Percentiles rank a stretch among this genome's conserved stretches.
Evolutionary conservation across 1,284 basidiomycete species (phyloP).

Genomic region (Ceratobasidium sp.): DNA sequence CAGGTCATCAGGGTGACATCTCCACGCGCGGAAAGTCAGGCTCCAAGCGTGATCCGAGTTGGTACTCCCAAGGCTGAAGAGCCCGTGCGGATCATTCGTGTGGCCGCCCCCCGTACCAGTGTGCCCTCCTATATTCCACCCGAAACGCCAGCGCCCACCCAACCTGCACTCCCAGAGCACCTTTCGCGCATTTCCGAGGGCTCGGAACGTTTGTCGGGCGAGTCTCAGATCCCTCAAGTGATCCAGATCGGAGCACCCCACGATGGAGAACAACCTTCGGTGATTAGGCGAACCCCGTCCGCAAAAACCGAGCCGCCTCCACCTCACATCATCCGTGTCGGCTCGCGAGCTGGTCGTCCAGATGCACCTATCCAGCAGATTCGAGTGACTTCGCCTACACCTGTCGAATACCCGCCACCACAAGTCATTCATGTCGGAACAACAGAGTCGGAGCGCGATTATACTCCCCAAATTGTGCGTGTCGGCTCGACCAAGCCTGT

Average conservation of each 20-base stretch:
- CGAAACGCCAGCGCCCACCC: background rate
- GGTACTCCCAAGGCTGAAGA: slow-evolving; percentile 40
- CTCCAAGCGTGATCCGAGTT: slow-evolving; percentile 35
- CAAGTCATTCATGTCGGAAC: slow-evolving; percentile 42
- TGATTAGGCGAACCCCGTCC: slow-evolving; percentile 3
- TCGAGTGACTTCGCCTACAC: slow-evolving; percentile 15
- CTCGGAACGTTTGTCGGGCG: slow-evolving; percentile 30
- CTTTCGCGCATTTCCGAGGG: slow-evolving; percentile 30
- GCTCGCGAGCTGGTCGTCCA: slow-evolving; percentile 13
- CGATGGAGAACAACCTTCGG: background rate
- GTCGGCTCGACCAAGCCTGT: slow-evolving; percentile 29
- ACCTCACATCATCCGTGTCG: slow-evolving; percentile 38
- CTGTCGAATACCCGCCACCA: slow-evolving; percentile 25
- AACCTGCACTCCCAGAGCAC: background rate
- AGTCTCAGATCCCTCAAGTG: slow-evolving; percentile 38
- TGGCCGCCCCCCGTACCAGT: slow-evolving; percentile 23
- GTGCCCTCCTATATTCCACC: slow-evolving; percentile 25
- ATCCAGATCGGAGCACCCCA: slow-evolving; percentile 17
- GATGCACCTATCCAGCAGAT: slow-evolving; percentile 29
- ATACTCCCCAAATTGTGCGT: slow-evolving; percentile 21
- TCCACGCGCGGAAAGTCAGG: slow-evolving; percentile 16
- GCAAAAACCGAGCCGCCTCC: slow-evolving; percentile 20
- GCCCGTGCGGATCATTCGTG: slow-evolving; percentile 32
- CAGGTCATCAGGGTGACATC: slow-evolving; percentile 30
- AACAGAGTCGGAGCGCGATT: background rate